Evolutionary conservation across 257 asterid species (phyloP).

Genomic region (Schizonepeta tenuifolia): DNA sequence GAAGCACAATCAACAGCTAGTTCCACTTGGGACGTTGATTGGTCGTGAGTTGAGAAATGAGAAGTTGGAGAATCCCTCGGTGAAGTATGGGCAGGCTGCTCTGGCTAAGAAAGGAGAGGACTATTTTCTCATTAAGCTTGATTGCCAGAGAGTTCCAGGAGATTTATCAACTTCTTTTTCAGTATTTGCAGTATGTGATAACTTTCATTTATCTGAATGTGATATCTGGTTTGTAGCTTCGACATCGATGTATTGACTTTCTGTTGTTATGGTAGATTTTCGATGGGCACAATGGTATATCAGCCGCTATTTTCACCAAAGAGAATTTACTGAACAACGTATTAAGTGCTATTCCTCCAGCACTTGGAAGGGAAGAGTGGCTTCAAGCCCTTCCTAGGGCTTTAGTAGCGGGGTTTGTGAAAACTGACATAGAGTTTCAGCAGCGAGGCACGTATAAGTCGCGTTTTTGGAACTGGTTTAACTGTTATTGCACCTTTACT

Average conservation of each 20-base stretch:
- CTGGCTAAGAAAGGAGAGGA: constrained; percentile 95
- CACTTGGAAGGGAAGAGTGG: constrained; percentile 84
- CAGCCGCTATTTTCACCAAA: constrained; percentile 96
- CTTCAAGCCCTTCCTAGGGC: constrained; percentile 97
- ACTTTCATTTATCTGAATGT: neutral
- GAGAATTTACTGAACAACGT: constrained; percentile 88
- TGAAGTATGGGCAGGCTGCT: constrained; percentile 82
- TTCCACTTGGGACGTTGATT: constrained; percentile 79
- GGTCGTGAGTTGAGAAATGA: constrained; percentile 80
- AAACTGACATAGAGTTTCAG: constrained; percentile 96
- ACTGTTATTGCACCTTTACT: neutral
- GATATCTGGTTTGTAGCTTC: neutral
- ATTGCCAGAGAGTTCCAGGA: constrained; percentile 71
- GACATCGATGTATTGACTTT: constrained; percentile 17
- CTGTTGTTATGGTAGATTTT: constrained; percentile 52
- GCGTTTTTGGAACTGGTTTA: neutral
- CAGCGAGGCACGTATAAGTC: constrained; percentile 56
- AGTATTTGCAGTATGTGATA: constrained; percentile 70
- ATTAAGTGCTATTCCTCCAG: constrained; percentile 84
- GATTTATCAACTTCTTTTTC: constrained; percentile 69
- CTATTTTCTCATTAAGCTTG: constrained; percentile 67
- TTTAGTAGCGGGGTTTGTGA: constrained; percentile 95
- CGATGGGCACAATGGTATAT: constrained; percentile 97
- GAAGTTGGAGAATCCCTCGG: constrained; percentile 72
- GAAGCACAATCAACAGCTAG: constrained; percentile 76